These are phyloP conservation scores for Orbilia ellipsospora DNA, from an alignment of 2,329 filamentous ascomycete genomes.

Conservation along the genomic window DNA sequence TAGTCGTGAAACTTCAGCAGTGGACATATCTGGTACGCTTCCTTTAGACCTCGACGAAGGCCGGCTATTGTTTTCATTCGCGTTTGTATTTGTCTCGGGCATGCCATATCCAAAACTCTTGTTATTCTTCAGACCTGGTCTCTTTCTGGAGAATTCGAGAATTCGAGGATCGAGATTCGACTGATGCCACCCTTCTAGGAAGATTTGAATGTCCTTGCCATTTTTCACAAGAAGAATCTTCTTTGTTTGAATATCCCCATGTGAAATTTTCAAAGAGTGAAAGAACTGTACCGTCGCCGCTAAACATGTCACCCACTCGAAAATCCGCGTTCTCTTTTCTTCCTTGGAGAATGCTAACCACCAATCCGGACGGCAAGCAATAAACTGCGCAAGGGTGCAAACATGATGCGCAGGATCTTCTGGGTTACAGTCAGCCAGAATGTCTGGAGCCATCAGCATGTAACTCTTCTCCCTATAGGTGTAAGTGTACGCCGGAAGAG, in stretches of 20 bases:
- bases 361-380: slow-evolving; percentile 40
- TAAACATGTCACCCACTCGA: slow-evolving; percentile 50
- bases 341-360: slow-evolving; percentile 47
- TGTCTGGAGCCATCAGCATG: slow-evolving; percentile 31
- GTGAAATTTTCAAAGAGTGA: slow-evolving; percentile 45
- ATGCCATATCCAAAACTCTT: slow-evolving; percentile 51
- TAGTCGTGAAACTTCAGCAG: slow-evolving; percentile 32
- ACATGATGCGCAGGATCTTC: slow-evolving; percentile 32
- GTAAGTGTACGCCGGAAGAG: slow-evolving; percentile 48
- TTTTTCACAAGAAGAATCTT: slow-evolving; percentile 36
- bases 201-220: slow-evolving; percentile 40
- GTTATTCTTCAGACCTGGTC: slow-evolving; percentile 41
- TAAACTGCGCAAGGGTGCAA: slow-evolving; percentile 42
- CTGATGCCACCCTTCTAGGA: slow-evolving; percentile 43
- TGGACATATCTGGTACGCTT: slow-evolving; percentile 14
- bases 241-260: slow-evolving; percentile 42
- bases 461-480: slow-evolving; percentile 41
- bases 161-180: slow-evolving; percentile 35
- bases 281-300: slow-evolving; percentile 46
- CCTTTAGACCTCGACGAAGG: slow-evolving; percentile 38
- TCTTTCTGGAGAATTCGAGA: slow-evolving; percentile 34
- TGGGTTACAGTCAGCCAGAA: slow-evolving; percentile 26
- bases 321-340: slow-evolving; percentile 32
- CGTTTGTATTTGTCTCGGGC: slow-evolving; percentile 18
- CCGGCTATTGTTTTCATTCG: slow-evolving; percentile 19